phyloP scores from a whole-genome alignment of 129 eudicot genomes.

The Centaurea solstitialis region DNA sequence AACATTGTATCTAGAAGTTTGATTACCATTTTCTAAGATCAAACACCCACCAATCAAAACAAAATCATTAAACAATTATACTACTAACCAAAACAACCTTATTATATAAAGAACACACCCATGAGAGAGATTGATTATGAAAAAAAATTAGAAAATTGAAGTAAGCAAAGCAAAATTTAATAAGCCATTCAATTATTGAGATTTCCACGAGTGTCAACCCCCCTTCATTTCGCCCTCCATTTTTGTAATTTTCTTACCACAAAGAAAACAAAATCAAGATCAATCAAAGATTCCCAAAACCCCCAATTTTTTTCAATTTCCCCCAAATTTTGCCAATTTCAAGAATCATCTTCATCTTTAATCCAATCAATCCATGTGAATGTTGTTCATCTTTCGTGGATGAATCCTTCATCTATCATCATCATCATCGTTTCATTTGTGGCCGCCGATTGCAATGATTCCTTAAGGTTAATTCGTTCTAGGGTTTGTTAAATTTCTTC shows the following conservation, averaged over 20 bases:
- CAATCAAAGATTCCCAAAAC: conserved; percentile 14
- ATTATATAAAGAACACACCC: not conserved
- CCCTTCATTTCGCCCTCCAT: conserved; percentile 11
- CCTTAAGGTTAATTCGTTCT: conserved; percentile 6
- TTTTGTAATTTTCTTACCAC: not conserved
- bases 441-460: not conserved
- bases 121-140: conserved; percentile 13
- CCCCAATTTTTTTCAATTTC: not conserved
- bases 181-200: conserved; percentile 20
- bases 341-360: not conserved
- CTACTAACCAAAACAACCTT: not conserved
- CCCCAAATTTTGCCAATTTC: not conserved
- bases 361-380: not conserved
- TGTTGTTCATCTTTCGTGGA: conserved; percentile 8
- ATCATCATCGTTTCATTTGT: not conserved
- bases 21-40: no score
- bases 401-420: not conserved
- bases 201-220: conserved; percentile 8
- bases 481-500: conserved; percentile 10
- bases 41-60: no score
- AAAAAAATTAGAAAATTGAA: not conserved
- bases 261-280: not conserved
- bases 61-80: no score
- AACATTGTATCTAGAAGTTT: no score
- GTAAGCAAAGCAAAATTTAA: conserved; percentile 8